Base-by-base conservation (phyloP, 2,329 filamentous ascomycete genomes). In the Rhexocercosporidium sp. region DNA sequence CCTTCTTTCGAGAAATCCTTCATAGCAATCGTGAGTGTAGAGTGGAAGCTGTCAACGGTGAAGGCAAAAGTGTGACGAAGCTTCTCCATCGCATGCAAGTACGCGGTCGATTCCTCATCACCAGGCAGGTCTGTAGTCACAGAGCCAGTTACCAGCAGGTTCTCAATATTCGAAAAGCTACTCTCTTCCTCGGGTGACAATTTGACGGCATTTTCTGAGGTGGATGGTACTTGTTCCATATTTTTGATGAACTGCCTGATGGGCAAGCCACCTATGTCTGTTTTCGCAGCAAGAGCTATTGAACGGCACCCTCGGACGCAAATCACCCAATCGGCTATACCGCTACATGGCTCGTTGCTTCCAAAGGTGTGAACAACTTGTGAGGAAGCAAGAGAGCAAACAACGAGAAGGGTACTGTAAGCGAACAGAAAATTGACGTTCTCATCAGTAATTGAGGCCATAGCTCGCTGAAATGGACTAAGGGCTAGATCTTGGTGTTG, bases 301-400 rank as follows among this genome's bases (percentile, higher is more conserved):
- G 31, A 44, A 1, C 31, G 31, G 22, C 68, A 69, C 22, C 68
- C 68, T 3, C 65, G 65, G 25, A 69, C 12, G 27, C 59, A 66
- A 1, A 61, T 31, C n/a, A 69, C 60, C 65, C 68, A 69, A 27
- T 64, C 65, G 14, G 61, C 18, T 9, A 63, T 66, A 27, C 64
- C 54, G 12, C 64, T 25, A 11, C 54, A 59, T 11, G 54, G 14
- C 8, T 56, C 51, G 18, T 37, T 22, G 25, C 54, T 61, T 3
- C 62, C 62, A 18, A 57, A 51, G 5, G 60, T 27, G 37, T 27
- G 46, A n/a, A 63, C 62, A 22, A 22, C 25, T 18, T 59, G 59
- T 20, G 44, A 53, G 2, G 65, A 66, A 18, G 62, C 65, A 37
- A 64, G 67, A 18, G 59, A 63, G 25, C 46, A 56, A 3, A 66